Base-by-base conservation (phyloP, 140 eudicot genomes). In the Anethum foeniculum region DNA sequence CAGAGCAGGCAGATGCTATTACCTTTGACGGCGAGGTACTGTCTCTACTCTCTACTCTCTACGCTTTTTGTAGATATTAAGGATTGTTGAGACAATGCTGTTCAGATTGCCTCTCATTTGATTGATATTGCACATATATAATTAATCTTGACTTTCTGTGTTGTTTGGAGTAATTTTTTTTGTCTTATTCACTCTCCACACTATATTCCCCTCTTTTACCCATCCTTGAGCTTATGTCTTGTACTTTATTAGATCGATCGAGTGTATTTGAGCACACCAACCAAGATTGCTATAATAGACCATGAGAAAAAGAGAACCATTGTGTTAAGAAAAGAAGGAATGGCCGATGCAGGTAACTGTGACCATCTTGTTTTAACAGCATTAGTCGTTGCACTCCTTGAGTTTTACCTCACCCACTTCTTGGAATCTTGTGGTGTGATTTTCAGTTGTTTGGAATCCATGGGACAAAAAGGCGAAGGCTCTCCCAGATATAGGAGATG, bases 1-100 rank as follows among this genome's bases (percentile, higher is more conserved):
- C 97, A 18, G 98, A 94, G 88, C 97, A 94, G 85, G 98, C 94
- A 51, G 98, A 94, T 86, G 97, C 98, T 79, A 89, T 94, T 74
- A 94, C 97, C 54, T 94, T 94, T 82, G 98, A 94, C 72, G 90
- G 90, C 19, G 94, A 92, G 98, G 98, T 94, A 89, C 81, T 79
- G 79, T 82, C 54, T 77, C 41, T 18, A 13, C 65, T 82, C 54
- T 77, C 41, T 18, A 13, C 65, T 82, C 54, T 77, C 41, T 18
- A 13, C 65, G 43, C 9, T 60, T 60, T 28, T 71, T 80, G 75
- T 67, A 71, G 71, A 30, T 79, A 28, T 34, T 25, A 69, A 8
- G 82, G 12, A 13, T n/a, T 39, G 69, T 56, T 11, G 9, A 56
- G n/a, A 6, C 28, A 56, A 18, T 56, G 27, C 12, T 56, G 28